Evolutionary conservation across 2,329 filamentous ascomycete species (phyloP).

Genomic region (Apiospora phragmitis): DNA sequence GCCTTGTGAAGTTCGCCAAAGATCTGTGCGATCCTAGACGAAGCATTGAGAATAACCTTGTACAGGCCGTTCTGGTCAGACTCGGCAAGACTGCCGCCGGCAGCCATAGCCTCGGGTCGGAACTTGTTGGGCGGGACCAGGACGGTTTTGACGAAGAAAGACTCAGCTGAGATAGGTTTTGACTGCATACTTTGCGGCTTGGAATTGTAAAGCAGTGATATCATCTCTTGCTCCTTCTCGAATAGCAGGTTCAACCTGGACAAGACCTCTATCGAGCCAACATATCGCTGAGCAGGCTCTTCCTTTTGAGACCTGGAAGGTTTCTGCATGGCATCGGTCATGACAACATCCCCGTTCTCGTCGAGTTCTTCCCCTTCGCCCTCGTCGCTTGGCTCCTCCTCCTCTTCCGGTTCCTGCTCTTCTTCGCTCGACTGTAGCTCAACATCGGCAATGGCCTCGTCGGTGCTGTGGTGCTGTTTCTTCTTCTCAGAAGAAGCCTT

Average conservation of each 20-base stretch:
- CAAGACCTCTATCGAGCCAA: conserved; percentile 81
- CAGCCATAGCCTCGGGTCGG: conserved; percentile 69
- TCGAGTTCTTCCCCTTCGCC: conserved; percentile 49
- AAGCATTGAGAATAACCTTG: conserved; percentile 77
- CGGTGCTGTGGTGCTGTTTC: conserved; percentile 47
- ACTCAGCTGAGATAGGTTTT: conserved; percentile 72
- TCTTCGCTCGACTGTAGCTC: conserved; percentile 49
- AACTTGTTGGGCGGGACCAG: conserved; percentile 92
- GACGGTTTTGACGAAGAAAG: conserved; percentile 90
- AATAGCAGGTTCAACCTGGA: conserved; percentile 79
- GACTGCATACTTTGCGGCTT: conserved; percentile 61
- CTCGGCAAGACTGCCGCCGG: conserved; percentile 76
- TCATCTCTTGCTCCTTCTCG: conserved; percentile 79
- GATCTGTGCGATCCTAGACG: conserved; percentile 72
- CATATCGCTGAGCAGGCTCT: conserved; percentile 63
- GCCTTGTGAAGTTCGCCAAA: conserved; percentile 64
- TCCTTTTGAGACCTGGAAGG: conserved; percentile 36
- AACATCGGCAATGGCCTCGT: conserved; percentile 72
- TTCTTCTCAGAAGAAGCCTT: conserved; percentile 37
- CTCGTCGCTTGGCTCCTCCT: conserved; percentile 43
- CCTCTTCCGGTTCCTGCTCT: conserved; percentile 41
- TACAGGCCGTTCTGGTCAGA: conserved; percentile 86
- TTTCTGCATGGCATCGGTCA: conserved; percentile 48
- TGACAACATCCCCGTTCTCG: conserved; percentile 58
- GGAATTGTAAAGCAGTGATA: conserved; percentile 83